These are phyloP conservation scores for Saccharomyces hybrid DNA, from an alignment of 1,139 yeast species.

Conservation along the genomic window DNA sequence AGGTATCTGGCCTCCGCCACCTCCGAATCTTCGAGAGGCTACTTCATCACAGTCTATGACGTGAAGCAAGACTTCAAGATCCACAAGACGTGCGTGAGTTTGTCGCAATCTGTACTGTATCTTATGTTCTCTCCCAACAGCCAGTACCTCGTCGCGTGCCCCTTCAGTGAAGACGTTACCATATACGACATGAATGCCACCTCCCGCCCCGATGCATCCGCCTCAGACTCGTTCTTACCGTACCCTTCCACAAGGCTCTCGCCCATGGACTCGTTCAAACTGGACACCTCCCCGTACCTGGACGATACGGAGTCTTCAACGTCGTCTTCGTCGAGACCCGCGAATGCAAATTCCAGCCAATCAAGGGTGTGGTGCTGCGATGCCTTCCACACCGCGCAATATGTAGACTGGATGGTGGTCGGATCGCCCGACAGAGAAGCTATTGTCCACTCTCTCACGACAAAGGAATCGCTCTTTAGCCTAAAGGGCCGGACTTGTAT, in stretches of 20 bases:
- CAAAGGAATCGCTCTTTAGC: background rate
- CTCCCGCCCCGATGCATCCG: no score
- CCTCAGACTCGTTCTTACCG: background rate
- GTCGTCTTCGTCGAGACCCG: background rate
- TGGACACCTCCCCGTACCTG: background rate
- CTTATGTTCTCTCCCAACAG: slow-evolving; percentile 69
- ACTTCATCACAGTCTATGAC: slow-evolving; percentile 56
- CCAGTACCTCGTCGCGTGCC: slow-evolving; percentile 54
- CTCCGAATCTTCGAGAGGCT: slow-evolving; percentile 43
- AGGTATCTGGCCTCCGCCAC: slow-evolving; percentile 69
- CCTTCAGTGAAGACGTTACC: slow-evolving; percentile 58
- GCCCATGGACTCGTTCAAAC: background rate
- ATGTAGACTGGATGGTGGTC: slow-evolving; percentile 48
- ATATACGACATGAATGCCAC: slow-evolving; percentile 64
- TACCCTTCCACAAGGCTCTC: background rate
- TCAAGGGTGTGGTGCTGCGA: slow-evolving; percentile 58
- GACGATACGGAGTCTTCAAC: background rate
- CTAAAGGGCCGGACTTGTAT: slow-evolving; percentile 23
- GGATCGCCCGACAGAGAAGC: slow-evolving; percentile 77
- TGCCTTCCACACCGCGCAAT: slow-evolving; percentile 48
- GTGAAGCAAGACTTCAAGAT: slow-evolving; percentile 48
- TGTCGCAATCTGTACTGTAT: slow-evolving; percentile 56
- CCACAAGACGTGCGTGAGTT: slow-evolving; percentile 38
- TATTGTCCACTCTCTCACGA: background rate
- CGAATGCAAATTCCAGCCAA: slow-evolving; percentile 11